Percentiles rank a stretch among this genome's conserved stretches.
Evolutionary conservation across 2,329 filamentous ascomycete species (phyloP).

Genomic region (Alternaria viburni): DNA sequence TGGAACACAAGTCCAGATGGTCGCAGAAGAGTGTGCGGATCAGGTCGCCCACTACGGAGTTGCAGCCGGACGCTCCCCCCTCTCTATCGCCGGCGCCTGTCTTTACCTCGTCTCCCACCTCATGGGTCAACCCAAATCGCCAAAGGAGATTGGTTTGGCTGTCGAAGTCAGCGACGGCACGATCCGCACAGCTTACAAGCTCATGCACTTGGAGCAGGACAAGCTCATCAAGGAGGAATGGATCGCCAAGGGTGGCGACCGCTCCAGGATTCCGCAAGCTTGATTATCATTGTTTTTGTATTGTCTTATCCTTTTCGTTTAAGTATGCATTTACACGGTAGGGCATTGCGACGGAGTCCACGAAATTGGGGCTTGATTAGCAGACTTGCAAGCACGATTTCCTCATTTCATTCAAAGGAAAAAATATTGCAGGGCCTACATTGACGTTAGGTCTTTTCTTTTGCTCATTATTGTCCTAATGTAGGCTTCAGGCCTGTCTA

Average conservation of each 20-base stretch:
- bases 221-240: constrained; percentile 77
- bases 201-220: constrained; percentile 77
- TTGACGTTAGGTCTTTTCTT: neutral
- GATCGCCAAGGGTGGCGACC: constrained; percentile 73
- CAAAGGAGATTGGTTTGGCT: constrained; percentile 85
- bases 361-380: neutral
- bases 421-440: neutral
- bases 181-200: constrained; percentile 93
- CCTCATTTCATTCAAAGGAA: neutral
- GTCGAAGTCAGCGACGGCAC: constrained; percentile 95
- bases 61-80: constrained; percentile 87
- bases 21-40: constrained; percentile 79
- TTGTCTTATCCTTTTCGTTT: neutral
- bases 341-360: constrained; percentile 1
- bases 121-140: constrained; percentile 76
- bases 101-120: constrained; percentile 96
- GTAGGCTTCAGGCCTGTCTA: neutral
- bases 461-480: neutral
- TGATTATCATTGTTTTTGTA: neutral
- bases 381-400: neutral
- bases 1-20: constrained; percentile 76
- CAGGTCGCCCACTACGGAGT: constrained; percentile 78
- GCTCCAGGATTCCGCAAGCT: constrained; percentile 69
- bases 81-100: constrained; percentile 92
- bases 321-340: neutral